phyloP scores from a whole-genome alignment of 1,139 yeast species.

The Yamadazyma buinensis region DNA sequence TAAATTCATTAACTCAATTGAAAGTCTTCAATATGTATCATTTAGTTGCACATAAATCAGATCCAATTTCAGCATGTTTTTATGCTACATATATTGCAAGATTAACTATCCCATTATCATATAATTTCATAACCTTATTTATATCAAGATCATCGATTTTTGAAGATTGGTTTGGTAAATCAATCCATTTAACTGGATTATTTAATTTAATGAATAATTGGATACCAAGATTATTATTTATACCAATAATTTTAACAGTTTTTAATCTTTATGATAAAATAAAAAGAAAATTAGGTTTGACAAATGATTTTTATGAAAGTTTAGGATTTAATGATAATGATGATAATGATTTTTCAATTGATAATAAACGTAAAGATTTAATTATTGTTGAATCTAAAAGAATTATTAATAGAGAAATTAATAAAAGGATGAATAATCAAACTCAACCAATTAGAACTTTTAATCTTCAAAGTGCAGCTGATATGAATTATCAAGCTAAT shows the following conservation, averaged over 20 bases:
- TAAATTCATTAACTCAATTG: constrained; percentile 63
- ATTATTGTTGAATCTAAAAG: constrained; percentile 43
- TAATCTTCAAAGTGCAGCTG: constrained; percentile 23
- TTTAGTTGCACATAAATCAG: constrained; percentile 63
- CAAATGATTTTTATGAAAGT: constrained; percentile 53
- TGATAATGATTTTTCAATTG: constrained; percentile 15
- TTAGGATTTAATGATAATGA: constrained; percentile 45
- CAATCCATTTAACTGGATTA: constrained; percentile 70
- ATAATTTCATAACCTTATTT: constrained; percentile 70
- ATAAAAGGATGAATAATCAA: constrained; percentile 19
- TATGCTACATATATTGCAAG: constrained; percentile 81
- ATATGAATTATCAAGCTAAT: constrained; percentile 30
- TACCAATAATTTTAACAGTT: constrained; percentile 62
- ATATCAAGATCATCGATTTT: constrained; percentile 45
- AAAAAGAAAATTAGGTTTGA: constrained; percentile 43
- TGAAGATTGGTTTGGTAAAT: constrained; percentile 65
- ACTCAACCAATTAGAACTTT: constrained; percentile 26
- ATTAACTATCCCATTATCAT: constrained; percentile 75
- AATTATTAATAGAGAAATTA: constrained; percentile 33
- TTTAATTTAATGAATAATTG: constrained; percentile 71
- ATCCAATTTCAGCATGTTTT: constrained; percentile 71
- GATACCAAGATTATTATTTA: constrained; percentile 66
- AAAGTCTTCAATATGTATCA: constrained; percentile 76
- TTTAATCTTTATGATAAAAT: constrained; percentile 70
- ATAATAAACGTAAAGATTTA: constrained; percentile 30